phyloP scores from a whole-genome alignment of 495 filamentous ascomycete species.

The Pyrenula massariospora region DNA sequence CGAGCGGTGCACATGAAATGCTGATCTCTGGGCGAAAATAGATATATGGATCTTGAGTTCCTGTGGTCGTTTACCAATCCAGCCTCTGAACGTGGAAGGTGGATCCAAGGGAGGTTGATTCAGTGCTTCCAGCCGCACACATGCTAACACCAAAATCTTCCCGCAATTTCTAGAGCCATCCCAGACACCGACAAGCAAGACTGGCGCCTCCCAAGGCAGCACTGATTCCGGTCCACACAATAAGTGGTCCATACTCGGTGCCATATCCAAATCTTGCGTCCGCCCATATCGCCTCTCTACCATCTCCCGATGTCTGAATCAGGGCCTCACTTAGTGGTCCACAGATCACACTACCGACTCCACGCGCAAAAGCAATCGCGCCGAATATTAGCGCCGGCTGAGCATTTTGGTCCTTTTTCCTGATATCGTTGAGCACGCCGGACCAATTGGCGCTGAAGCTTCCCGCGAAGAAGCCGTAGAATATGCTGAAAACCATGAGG shows the following conservation, averaged over 20 bases:
- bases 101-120: too few species aligned
- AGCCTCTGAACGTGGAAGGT: too few species aligned
- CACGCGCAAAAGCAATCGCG: conserved; percentile 42
- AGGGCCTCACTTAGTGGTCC: conserved; percentile 47
- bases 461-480: conserved; percentile 55
- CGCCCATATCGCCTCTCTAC: conserved; percentile 10
- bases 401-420: conserved; percentile 18
- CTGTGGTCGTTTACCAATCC: too few species aligned
- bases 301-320: conserved; percentile 12
- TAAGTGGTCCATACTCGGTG: conserved; percentile 25
- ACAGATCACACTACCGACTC: conserved; percentile 45
- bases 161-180: background rate
- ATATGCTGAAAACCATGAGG: conserved; percentile 45
- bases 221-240: conserved; percentile 32
- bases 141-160: too few species aligned
- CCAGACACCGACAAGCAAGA: conserved; percentile 12
- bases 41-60: too few species aligned
- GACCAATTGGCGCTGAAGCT: conserved; percentile 44
- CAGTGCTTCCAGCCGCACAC: too few species aligned
- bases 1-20: too few species aligned
- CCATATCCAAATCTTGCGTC: conserved; percentile 18
- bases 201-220: conserved; percentile 27
- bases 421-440: conserved; percentile 40
- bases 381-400: conserved; percentile 44
- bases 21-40: too few species aligned